These are phyloP conservation scores for Gossypium laxum DNA, from an alignment of 441 rosid species.

Conservation along the genomic window DNA sequence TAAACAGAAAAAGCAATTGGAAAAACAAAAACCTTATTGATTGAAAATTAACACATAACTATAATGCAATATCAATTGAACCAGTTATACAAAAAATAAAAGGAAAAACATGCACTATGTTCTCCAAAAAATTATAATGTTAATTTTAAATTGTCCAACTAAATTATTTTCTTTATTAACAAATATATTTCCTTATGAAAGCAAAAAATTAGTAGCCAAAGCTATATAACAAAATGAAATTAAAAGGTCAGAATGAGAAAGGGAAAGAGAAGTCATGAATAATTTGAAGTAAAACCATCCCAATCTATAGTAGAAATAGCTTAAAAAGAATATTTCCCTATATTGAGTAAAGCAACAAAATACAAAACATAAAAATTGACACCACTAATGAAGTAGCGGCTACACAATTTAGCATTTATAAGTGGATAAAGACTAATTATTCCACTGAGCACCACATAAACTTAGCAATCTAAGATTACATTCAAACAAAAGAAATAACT, in stretches of 20 bases:
- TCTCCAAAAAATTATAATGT: neutral
- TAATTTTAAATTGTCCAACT: neutral
- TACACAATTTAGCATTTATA: neutral
- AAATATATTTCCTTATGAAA: neutral
- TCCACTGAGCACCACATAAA: neutral
- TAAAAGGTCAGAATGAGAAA: neutral
- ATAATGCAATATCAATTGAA: neutral
- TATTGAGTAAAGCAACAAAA: neutral
- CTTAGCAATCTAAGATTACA: neutral
- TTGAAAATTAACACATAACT: neutral
- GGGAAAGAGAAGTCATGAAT: neutral
- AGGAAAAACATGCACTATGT: neutral
- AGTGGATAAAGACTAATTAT: neutral
- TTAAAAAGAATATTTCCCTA: neutral
- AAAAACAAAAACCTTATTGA: neutral
- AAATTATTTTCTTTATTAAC: neutral
- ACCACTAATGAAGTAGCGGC: neutral
- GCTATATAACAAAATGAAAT: neutral
- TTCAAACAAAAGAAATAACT: neutral
- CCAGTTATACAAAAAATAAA: neutral
- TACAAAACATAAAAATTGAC: neutral
- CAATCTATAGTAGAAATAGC: neutral
- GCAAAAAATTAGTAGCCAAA: neutral
- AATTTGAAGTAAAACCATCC: neutral
- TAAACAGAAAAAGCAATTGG: neutral